Base-by-base conservation (phyloP, 306 rosid genomes). In the Styphnolobium japonicum region DNA sequence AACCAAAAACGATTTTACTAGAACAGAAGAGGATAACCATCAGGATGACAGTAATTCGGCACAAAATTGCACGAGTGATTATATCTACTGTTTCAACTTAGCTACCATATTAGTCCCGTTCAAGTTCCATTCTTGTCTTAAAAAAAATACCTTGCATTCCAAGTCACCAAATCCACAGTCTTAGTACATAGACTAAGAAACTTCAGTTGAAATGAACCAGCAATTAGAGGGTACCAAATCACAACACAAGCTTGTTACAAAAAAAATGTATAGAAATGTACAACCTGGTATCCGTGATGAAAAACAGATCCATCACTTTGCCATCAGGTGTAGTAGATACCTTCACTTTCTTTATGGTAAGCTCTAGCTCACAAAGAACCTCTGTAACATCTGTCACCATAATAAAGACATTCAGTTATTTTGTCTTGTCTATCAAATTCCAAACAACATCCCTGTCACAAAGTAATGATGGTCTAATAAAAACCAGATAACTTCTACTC, bases 321-420 rank as follows among this genome's bases (percentile, higher is more conserved):
- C 94, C 99, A 71, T 95, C 99, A 0, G 99, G 99, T 21, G 98
- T 95, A 15, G 98, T 95, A 60, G 99, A 95, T 10, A 95, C 96
- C 86, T 95, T 95, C 87, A 95, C 98, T 86, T 95, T 95, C 84
- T 88, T 80, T 72, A 95, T 95, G 52, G 81, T 86, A 69, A 95
- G 90, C 90, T 95, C 99, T 14, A 90, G 88, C 76, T 93, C 97
- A 76, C 91, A 87, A 21, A 95, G 98, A 90, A 91, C 98, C 83
- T 70, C 72, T 0, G 99, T 95, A 67, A 95, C 96, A 88, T 91
- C 99, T 95, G 87, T 70, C 49, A 79, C 84, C 63, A 58, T 18
- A 73, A 76, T 58, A 56, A 61, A 72, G 45, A 70, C 27, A 76
- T 60, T 49, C 31, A 67, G 53, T 79, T 37, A 70, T 11, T 33